These are phyloP conservation scores for Melastoma malabathricum DNA, from an alignment of 345 rosid genomes.

Conservation along the genomic window DNA sequence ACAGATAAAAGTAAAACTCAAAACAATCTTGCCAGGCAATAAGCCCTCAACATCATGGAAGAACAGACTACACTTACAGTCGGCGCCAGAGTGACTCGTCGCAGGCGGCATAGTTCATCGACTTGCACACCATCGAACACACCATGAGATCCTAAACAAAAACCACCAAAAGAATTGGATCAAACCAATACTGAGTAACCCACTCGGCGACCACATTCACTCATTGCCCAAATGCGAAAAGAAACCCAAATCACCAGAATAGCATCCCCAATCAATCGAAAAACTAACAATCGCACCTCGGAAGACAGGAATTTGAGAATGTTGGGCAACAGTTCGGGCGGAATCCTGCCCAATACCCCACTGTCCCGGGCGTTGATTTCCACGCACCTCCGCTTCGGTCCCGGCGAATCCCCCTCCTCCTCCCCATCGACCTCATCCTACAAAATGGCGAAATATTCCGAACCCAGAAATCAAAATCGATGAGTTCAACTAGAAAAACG, in stretches of 20 bases:
- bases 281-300: constrained; percentile 30
- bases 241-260: background rate
- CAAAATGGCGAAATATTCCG: constrained; percentile 1
- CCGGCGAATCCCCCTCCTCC: constrained; percentile 24
- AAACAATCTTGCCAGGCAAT: no score
- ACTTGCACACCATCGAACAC: constrained; percentile 71
- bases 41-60: no score
- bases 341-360: constrained; percentile 64
- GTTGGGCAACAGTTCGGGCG: constrained; percentile 66
- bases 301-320: constrained; percentile 89
- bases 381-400: constrained; percentile 31
- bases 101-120: constrained; percentile 56
- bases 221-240: background rate
- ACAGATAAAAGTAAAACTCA: no score
- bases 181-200: background rate
- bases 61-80: constrained; percentile 33
- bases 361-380: constrained; percentile 21
- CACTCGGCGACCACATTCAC: background rate
- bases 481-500: background rate
- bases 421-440: constrained; percentile 21
- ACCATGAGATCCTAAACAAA: constrained; percentile 66
- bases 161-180: background rate
- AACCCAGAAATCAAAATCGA: background rate
- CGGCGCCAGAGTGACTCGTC: constrained; percentile 97
- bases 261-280: no score